Evolutionary conservation across 1,139 yeast species (phyloP).

Genomic region (Nadsonia commutata): DNA sequence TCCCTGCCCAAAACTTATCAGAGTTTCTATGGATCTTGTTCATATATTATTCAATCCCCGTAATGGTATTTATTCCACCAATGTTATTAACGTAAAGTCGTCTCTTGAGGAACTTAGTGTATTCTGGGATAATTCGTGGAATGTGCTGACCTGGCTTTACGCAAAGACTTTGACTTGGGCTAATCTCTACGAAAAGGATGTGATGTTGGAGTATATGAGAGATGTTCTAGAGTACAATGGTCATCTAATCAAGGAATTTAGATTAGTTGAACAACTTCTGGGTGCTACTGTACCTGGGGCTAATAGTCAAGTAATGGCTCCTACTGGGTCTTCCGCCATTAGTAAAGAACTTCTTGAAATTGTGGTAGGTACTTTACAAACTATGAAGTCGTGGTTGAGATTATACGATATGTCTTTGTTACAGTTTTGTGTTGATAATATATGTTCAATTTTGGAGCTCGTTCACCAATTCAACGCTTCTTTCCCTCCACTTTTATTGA

Average conservation of each 20-base stretch:
- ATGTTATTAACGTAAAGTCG: slow-evolving; percentile 15
- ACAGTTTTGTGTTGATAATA: slow-evolving; percentile 59
- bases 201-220: slow-evolving; percentile 66
- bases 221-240: slow-evolving; percentile 59
- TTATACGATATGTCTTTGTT: slow-evolving; percentile 65
- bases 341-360: slow-evolving; percentile 18
- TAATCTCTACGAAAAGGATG: slow-evolving; percentile 34
- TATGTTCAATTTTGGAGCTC: slow-evolving; percentile 27
- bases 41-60: slow-evolving; percentile 53
- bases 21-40: slow-evolving; percentile 61
- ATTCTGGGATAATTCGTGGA: slow-evolving; percentile 64
- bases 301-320: slow-evolving; percentile 6
- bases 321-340: slow-evolving; percentile 9
- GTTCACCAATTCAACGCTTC: slow-evolving; percentile 18
- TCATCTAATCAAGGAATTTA: slow-evolving; percentile 11
- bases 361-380: slow-evolving; percentile 13
- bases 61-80: slow-evolving; percentile 33
- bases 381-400: slow-evolving; percentile 65
- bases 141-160: slow-evolving; percentile 53
- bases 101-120: slow-evolving; percentile 19
- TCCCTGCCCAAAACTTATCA: slow-evolving; percentile 62
- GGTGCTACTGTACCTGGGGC: slow-evolving; percentile 5
- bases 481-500: slow-evolving; percentile 14
- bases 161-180: slow-evolving; percentile 66
- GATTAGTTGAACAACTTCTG: slow-evolving; percentile 13